Conservation (phyloP, 2,329 filamentous ascomycete genomes). For the Colletotrichum brevisporum region DNA sequence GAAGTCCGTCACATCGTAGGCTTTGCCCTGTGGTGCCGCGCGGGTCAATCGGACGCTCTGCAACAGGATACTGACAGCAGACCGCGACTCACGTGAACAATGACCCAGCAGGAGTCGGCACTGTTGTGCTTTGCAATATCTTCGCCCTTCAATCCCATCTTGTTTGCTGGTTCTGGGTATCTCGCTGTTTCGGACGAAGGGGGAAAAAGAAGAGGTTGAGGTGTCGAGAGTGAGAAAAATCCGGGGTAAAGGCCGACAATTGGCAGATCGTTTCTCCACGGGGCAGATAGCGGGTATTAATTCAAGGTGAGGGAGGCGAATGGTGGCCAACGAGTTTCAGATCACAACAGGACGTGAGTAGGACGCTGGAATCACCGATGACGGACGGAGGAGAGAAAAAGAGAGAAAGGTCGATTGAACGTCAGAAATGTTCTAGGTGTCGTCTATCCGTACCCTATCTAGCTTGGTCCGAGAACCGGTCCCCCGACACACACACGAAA, state of each 20-base stretch:
- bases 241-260: constrained; percentile 28
- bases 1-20: constrained; percentile 92
- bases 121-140: constrained; percentile 80
- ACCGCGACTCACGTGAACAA: constrained; percentile 76
- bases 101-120: constrained; percentile 90
- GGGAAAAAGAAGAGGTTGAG: constrained; percentile 5
- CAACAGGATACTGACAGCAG: background rate
- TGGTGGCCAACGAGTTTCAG: constrained; percentile 29
- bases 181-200: constrained; percentile 25
- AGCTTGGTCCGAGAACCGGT: constrained; percentile 30
- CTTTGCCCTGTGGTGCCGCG: constrained; percentile 71
- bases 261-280: constrained; percentile 36
- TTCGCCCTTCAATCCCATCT: constrained; percentile 63
- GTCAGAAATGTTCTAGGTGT: constrained; percentile 27
- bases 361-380: constrained; percentile 9
- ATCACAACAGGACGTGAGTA: constrained; percentile 15
- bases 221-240: constrained; percentile 10
- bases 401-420: background rate
- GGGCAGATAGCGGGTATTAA: constrained; percentile 10
- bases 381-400: constrained; percentile 15
- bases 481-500: background rate
- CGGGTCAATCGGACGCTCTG: constrained; percentile 33
- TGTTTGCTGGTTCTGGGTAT: constrained; percentile 33
- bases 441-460: background rate
- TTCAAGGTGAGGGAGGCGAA: background rate